phyloP scores from a whole-genome alignment of 495 filamentous ascomycete species.

The Penicillium verhagenii region DNA sequence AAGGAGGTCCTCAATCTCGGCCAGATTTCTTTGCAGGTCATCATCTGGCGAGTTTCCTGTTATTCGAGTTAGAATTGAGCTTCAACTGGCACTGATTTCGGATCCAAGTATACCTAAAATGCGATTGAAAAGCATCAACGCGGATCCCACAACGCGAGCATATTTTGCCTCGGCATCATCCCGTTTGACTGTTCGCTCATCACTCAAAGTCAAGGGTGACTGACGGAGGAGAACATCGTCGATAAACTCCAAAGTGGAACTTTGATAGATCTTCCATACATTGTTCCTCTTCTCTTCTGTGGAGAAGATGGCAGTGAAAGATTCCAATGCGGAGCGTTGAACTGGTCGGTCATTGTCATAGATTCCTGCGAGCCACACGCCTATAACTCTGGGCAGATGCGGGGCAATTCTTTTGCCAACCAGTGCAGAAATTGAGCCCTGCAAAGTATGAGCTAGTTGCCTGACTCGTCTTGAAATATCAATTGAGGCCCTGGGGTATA shows the following conservation, averaged over 20 bases:
- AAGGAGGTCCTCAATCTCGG: conserved; percentile 56
- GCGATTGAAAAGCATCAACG: conserved; percentile 44
- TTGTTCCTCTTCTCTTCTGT: conserved; percentile 72
- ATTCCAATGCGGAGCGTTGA: conserved; percentile 69
- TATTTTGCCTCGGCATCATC: conserved; percentile 88
- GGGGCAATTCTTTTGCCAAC: conserved; percentile 78
- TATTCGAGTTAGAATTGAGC: neutral
- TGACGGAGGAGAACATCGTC: conserved; percentile 73
- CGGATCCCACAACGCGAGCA: conserved; percentile 69
- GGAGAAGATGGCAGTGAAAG: conserved; percentile 68
- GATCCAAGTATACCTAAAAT: conserved; percentile 41
- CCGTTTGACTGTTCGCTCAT: conserved; percentile 75
- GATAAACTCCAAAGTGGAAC: conserved; percentile 75
- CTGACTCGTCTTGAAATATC: conserved; percentile 85
- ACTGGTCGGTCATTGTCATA: conserved; percentile 81
- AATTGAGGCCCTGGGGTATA: conserved; percentile 85
- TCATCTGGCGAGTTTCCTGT: conserved; percentile 44
- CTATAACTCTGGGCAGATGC: conserved; percentile 71
- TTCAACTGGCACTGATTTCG: no score
- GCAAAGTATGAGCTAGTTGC: conserved; percentile 73
- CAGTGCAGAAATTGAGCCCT: conserved; percentile 67
- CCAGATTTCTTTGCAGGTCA: conserved; percentile 51
- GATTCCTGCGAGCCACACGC: conserved; percentile 82
- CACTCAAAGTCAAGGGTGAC: conserved; percentile 76
- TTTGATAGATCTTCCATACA: conserved; percentile 76